phyloP scores from a whole-genome alignment of 1,139 yeast genomes.

The Yamadazyma trypodendri region DNA sequence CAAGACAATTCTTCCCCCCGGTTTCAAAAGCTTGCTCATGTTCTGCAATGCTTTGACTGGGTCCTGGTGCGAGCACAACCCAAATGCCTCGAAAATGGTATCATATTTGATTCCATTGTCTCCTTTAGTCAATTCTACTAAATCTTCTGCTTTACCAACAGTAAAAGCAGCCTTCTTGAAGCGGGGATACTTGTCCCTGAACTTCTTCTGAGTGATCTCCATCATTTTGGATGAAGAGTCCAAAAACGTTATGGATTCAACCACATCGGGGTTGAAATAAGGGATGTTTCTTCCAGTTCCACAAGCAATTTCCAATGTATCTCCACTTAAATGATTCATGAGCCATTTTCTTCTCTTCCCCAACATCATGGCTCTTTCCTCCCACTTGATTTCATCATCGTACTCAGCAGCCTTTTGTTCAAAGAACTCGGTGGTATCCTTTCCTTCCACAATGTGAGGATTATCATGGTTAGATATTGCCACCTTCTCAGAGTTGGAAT shows the following conservation, averaged over 20 bases:
- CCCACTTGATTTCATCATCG: slow-evolving; percentile 81
- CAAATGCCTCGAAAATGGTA: slow-evolving; percentile 90
- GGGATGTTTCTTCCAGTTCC: slow-evolving; percentile 94
- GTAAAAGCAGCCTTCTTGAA: slow-evolving; percentile 79
- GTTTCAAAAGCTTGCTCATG: slow-evolving; percentile 70
- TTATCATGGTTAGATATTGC: slow-evolving; percentile 28
- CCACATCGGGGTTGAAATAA: slow-evolving; percentile 58
- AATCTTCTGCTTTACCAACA: slow-evolving; percentile 88
- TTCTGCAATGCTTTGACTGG: slow-evolving; percentile 80
- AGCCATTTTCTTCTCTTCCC: slow-evolving; percentile 83
- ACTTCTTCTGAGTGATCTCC: slow-evolving; percentile 74
- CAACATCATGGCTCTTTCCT: slow-evolving; percentile 79
- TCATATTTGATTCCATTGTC: slow-evolving; percentile 63
- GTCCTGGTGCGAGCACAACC: slow-evolving; percentile 92
- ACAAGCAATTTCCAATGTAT: slow-evolving; percentile 89
- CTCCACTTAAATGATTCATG: slow-evolving; percentile 77
- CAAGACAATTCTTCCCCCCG: slow-evolving; percentile 86
- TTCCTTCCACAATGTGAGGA: slow-evolving; percentile 56
- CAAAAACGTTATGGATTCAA: slow-evolving; percentile 75
- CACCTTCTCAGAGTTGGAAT: slow-evolving; percentile 1
- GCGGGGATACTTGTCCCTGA: slow-evolving; percentile 61
- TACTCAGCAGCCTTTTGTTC: slow-evolving; percentile 77
- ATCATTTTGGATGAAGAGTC: slow-evolving; percentile 88
- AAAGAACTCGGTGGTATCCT: slow-evolving; percentile 82
- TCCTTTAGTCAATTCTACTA: slow-evolving; percentile 53